These are phyloP conservation scores for Ceratocystis eucalypticola DNA, from an alignment of 2,329 filamentous ascomycete genomes.

Conservation along the genomic window DNA sequence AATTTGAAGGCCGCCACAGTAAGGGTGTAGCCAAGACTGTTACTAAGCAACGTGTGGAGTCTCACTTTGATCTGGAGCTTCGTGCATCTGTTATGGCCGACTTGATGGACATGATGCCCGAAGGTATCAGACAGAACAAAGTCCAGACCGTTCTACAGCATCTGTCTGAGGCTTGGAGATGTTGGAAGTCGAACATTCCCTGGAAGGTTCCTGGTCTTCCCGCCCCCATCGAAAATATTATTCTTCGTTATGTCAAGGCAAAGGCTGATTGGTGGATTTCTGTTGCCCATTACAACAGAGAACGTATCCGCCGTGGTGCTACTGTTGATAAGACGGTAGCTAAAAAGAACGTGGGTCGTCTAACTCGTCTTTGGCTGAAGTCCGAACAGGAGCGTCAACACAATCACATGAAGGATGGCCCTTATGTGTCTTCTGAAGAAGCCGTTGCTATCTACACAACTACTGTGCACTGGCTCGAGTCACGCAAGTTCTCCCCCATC, in stretches of 20 bases:
- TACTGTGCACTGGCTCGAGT: conserved; percentile 97
- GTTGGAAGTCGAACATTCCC: conserved; percentile 99
- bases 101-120: conserved; percentile 99
- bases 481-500: conserved; percentile 94
- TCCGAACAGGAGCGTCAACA: conserved; percentile 96
- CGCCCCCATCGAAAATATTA: conserved; percentile 96
- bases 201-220: conserved; percentile 98
- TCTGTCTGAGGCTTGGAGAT: conserved; percentile 94
- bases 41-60: conserved; percentile 97
- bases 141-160: conserved; percentile 96
- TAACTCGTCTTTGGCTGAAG: conserved; percentile 94
- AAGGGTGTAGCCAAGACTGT: conserved; percentile 99
- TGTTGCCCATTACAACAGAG: conserved; percentile 95
- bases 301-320: conserved; percentile 87
- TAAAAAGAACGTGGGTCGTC: conserved; percentile 93
- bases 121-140: conserved; percentile 98
- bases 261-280: conserved; percentile 99
- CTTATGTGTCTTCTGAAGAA: conserved; percentile 95
- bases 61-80: conserved; percentile 93
- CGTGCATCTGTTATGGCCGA: conserved; percentile 98
- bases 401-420: conserved; percentile 98
- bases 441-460: conserved; percentile 98
- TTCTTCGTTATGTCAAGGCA: conserved; percentile 94
- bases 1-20: conserved; percentile 96
- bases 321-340: conserved; percentile 98